These are phyloP conservation scores for Misopates orontium DNA, from an alignment of 257 asterid species.

Conservation along the genomic window DNA sequence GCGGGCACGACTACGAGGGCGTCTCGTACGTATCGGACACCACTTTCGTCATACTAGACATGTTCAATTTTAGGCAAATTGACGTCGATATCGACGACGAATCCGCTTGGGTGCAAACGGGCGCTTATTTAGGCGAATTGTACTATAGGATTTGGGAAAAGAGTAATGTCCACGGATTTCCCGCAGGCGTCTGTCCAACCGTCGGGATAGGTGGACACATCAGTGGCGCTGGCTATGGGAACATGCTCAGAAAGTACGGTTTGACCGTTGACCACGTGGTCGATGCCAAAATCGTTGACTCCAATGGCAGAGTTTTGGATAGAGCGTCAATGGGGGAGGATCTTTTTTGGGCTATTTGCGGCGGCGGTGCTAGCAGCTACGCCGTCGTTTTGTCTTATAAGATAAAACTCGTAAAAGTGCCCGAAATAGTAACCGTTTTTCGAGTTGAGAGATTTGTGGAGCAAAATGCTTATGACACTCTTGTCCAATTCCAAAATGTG, in stretches of 20 bases:
- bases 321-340: constrained; percentile 49
- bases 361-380: constrained; percentile 68
- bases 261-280: constrained; percentile 39
- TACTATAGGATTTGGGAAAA: constrained; percentile 41
- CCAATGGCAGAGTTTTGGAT: constrained; percentile 37
- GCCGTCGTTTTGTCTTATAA: constrained; percentile 49
- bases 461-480: constrained; percentile 31
- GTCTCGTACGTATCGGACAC: constrained; percentile 44
- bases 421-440: constrained; percentile 51
- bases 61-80: constrained; percentile 40
- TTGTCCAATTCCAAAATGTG: constrained; percentile 45
- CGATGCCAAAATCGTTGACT: constrained; percentile 44
- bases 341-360: constrained; percentile 61
- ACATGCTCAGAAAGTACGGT: constrained; percentile 35
- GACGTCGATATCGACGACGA: constrained; percentile 20
- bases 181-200: constrained; percentile 49
- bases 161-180: constrained; percentile 34
- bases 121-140: constrained; percentile 44
- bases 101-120: constrained; percentile 43
- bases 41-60: constrained; percentile 41
- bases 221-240: constrained; percentile 42
- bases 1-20: constrained; percentile 69
- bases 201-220: constrained; percentile 49
- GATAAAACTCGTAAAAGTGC: constrained; percentile 48
- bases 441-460: constrained; percentile 29